Evolutionary conservation across 805 yeast genomes (phyloP), one percentile per base, ranked within the genome.

Genomic region (Starmerella floris): DNA sequence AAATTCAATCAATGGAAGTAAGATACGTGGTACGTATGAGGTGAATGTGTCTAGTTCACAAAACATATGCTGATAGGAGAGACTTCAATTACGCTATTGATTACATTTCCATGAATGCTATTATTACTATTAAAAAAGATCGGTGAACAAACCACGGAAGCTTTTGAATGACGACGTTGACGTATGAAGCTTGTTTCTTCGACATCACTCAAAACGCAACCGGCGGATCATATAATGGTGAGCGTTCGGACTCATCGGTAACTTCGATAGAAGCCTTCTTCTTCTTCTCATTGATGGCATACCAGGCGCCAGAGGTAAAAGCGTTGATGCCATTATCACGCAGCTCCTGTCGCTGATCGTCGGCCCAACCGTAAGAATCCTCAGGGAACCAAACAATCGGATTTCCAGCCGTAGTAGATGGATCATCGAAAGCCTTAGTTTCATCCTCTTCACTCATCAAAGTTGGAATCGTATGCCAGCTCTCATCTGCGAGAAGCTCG

Each of bases 341-440:
- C 40, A 83, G 68, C 33, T 73, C 65, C 31, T 69, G 70, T 20
- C 81, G 76, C 53, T 78, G 76, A 13, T 55, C 57, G 2, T 67
- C 62, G 1, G 94, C 80, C 52, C 83, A 71, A 1, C 97, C 97
- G 72, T 76, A 74, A 9, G 83, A 79, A 59, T 88, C 98, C 44
- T 67, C 66, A n/a, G 96, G 93, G 55, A 88, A 74, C 98, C 98
- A 88, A 19, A 88, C 63, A n/a, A 68, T 66, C 2, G 94, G 94
- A 52, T 82, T 72, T 35, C 67, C 59, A 0, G 79, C 79, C 23
- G 74, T 64, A 16, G 79, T 76, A 5, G 79, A 82, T 2, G 96
- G 96, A 56, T 70, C 72, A 55, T 76, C 74, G 61, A 79, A 88
- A 0, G 94, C 91, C 48, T 72, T 75, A 39, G 71, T 67, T 44